Conservation (phyloP, 495 filamentous ascomycete genomes). For the Trichocladium uniseriatum region DNA sequence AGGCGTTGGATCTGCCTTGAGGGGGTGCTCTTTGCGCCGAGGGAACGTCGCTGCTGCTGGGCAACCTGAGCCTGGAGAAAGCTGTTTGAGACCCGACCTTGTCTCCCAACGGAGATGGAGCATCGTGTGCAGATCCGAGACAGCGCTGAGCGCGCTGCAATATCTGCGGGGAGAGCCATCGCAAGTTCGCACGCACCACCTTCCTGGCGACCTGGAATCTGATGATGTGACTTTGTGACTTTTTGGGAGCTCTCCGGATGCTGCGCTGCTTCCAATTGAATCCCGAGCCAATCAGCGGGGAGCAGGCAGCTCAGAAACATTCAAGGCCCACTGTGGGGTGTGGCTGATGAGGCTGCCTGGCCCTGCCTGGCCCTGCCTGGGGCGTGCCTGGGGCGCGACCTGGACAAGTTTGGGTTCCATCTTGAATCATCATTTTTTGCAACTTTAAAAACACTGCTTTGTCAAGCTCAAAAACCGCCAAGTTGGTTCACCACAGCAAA, state of each 20-base stretch:
- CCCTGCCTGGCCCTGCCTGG: no score
- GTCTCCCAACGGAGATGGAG: constrained; percentile 14
- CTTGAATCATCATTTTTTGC: neutral
- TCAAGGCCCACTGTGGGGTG: no score
- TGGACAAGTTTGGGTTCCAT: no score
- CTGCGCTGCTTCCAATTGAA: no score
- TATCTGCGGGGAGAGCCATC: constrained; percentile 24
- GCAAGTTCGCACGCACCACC: neutral
- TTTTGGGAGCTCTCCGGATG: no score
- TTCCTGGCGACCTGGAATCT: neutral
- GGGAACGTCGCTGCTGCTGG: constrained; percentile 12
- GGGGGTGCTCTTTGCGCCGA: constrained; percentile 11
- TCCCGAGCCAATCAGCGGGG: no score
- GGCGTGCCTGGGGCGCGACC: no score
- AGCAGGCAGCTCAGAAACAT: no score
- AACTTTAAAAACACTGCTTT: neutral
- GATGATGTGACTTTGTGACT: neutral
- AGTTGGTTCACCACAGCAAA: constrained; percentile 14
- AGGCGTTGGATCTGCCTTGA: neutral
- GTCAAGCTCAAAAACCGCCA: constrained; percentile 1
- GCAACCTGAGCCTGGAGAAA: constrained; percentile 13
- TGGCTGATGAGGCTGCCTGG: no score
- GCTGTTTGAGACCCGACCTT: constrained; percentile 11
- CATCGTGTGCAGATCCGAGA: constrained; percentile 25
- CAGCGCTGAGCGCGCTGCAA: constrained; percentile 23